A percentile compares a stretch with the other conserved stretches of the same genome.
Evolutionary conservation across 2,329 filamentous ascomycete genomes (phyloP).

Genomic region (Apiospora sp.): DNA sequence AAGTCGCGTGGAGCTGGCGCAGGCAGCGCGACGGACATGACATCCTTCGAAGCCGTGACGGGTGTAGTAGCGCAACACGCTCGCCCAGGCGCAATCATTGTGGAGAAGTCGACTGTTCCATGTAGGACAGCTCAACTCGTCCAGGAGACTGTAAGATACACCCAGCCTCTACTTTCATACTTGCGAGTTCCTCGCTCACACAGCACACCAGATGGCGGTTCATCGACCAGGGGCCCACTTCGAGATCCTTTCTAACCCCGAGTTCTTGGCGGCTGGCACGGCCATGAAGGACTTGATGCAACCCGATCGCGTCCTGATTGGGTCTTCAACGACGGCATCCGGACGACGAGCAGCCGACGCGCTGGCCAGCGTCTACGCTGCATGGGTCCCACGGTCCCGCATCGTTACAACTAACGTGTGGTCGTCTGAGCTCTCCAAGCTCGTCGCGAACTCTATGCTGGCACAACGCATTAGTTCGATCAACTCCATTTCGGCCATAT

Average conservation of each 20-base stretch:
- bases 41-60: constrained; percentile 74
- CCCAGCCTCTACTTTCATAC: background rate
- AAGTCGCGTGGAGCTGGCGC: constrained; percentile 75
- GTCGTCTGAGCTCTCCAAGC: constrained; percentile 81
- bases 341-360: constrained; percentile 69
- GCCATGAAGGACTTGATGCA: constrained; percentile 74
- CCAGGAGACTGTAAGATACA: constrained; percentile 65
- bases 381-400: constrained; percentile 72
- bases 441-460: constrained; percentile 81
- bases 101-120: constrained; percentile 84
- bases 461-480: constrained; percentile 84
- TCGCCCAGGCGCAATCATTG: constrained; percentile 73
- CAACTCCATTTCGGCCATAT: constrained; percentile 82
- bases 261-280: constrained; percentile 81
- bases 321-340: constrained; percentile 66
- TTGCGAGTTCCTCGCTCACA: constrained; percentile 15
- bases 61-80: constrained; percentile 72
- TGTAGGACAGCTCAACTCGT: constrained; percentile 77
- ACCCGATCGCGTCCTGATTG: constrained; percentile 80
- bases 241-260: constrained; percentile 82
- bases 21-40: constrained; percentile 76
- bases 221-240: constrained; percentile 71
- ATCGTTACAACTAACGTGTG: constrained; percentile 79
- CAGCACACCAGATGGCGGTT: constrained; percentile 55
- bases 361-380: constrained; percentile 71